These are phyloP conservation scores for Coemansia sp. DNA, from an alignment of 192 early-diverging fungal genomes.

Conservation along the genomic window DNA sequence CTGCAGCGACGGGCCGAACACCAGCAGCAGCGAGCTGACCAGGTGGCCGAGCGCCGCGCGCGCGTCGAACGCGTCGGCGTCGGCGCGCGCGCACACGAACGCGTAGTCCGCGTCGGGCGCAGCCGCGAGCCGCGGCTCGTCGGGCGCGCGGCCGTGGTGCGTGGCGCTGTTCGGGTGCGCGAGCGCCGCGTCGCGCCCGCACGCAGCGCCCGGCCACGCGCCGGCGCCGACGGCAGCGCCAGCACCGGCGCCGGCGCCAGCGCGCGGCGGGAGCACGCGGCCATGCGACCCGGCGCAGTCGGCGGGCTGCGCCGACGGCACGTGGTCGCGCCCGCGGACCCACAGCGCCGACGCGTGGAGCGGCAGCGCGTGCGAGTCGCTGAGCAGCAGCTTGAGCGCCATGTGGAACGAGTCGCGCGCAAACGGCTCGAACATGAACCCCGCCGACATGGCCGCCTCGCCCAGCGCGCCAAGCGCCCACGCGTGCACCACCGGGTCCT, in stretches of 20 bases:
- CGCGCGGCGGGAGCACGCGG: conserved; percentile 18
- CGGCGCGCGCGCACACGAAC: conserved; percentile 56
- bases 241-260: not conserved
- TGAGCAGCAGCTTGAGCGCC: conserved; percentile 83
- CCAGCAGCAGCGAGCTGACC: conserved; percentile 84
- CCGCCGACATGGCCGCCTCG: conserved; percentile 81
- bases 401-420: conserved; percentile 84
- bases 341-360: conserved; percentile 37
- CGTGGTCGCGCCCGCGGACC: conserved; percentile 34
- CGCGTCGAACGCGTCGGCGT: conserved; percentile 54
- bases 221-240: too few species aligned
- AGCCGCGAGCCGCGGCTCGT: conserved; percentile 8
- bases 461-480: conserved; percentile 89
- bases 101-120: conserved; percentile 6
- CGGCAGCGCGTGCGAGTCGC: conserved; percentile 76
- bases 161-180: conserved; percentile 54
- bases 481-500: conserved; percentile 88
- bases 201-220: conserved; percentile 60
- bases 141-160: conserved; percentile 21
- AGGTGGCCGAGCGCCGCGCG: conserved; percentile 74
- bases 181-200: conserved; percentile 58
- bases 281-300: conserved; percentile 6
- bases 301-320: not conserved
- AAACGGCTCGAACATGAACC: conserved; percentile 87
- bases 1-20: conserved; percentile 89